Base-by-base conservation (phyloP, 1,284 basidiomycete genomes). In the Sanguinoderma infundibulare region DNA sequence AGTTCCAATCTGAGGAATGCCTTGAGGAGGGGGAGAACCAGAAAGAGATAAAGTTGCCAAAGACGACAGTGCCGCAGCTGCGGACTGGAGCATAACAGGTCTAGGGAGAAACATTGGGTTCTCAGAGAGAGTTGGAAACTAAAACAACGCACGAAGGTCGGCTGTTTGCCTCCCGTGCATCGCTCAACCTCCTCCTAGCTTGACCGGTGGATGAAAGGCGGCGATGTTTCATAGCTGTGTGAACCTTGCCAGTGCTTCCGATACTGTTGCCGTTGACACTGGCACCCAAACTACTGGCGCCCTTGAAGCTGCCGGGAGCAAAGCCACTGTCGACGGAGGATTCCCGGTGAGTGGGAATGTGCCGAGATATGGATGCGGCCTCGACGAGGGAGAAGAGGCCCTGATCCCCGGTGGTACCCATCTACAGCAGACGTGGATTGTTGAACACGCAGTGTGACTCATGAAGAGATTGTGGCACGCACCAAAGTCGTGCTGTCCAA, bases 101-200 rank as follows among this genome's bases (percentile, higher is more conserved):
- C 83, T 85, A 24, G 59, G 24, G 39, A 44, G 38, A 57, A 30
- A 50, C 46, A 60, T 62, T 53, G 60, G 59, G 50, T 60, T 44
- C 59, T 52, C 55, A 54, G 64, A 53, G 46, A 47, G 9, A 34
- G 47, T 5, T n/a, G 15, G 54, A 59, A 55, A 17, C 52, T 59
- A 51, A 50, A 63, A 62, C 63, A 65, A 89, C 87, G 78, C 75
- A 91, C 89, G 83, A 84, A 60, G 89, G 89, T 65, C 90, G 80
- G 62, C 79, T 79, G 53, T 86, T 87, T 44, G 90, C 90, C 74
- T 91, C 90, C 55, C 88, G 80, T 39, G 90, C 90, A 73, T 92
- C 90, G 73, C 89, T 91, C 67, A 90, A 73, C 61, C 90, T 80
- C 67, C 89, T 81, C 70, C 84, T 84, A 12, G 83, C 79, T 75